Conservation (phyloP, 2,329 filamentous ascomycete species). For the Fusarium sulawesiense region DNA sequence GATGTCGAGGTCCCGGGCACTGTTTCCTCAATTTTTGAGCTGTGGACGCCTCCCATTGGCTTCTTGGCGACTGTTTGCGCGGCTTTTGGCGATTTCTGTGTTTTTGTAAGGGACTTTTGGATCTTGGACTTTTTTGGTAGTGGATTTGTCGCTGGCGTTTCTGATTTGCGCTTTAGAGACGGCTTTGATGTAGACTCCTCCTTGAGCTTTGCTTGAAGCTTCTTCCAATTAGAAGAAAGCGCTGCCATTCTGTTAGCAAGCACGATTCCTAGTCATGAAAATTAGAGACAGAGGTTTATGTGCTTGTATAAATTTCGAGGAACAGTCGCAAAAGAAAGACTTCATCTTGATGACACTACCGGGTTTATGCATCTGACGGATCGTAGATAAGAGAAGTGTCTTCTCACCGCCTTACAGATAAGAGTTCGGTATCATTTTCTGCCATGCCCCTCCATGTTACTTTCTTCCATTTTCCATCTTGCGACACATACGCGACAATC, state of each 20-base stretch:
- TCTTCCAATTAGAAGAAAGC: conserved; percentile 82
- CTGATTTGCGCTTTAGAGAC: conserved; percentile 58
- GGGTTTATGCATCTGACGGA: conserved; percentile 39
- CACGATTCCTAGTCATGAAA: not conserved
- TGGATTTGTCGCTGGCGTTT: conserved; percentile 43
- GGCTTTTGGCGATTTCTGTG: conserved; percentile 8
- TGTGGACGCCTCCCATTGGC: conserved; percentile 69
- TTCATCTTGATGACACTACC: conserved; percentile 25
- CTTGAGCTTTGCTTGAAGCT: conserved; percentile 73
- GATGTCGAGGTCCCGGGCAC: conserved; percentile 61
- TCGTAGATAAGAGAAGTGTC: conserved; percentile 35
- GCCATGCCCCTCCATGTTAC: conserved; percentile 45
- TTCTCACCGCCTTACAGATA: conserved; percentile 45
- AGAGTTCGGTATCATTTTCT: conserved; percentile 42
- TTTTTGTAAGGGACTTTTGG: conserved; percentile 15
- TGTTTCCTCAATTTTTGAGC: conserved; percentile 57
- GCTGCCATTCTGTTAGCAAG: conserved; percentile 51
- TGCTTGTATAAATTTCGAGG: conserved; percentile 13
- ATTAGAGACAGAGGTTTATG: not conserved
- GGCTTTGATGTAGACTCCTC: conserved; percentile 55
- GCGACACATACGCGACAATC: conserved; percentile 20
- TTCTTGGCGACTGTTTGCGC: conserved; percentile 22
- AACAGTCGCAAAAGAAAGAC: conserved; percentile 7
- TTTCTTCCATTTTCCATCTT: conserved; percentile 24
- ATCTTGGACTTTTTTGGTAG: conserved; percentile 48